A percentile compares a stretch with the other conserved stretches of the same genome.
Conservation (phyloP, 2,329 filamentous ascomycete genomes). For the Sporothrix variecibatus region DNA sequence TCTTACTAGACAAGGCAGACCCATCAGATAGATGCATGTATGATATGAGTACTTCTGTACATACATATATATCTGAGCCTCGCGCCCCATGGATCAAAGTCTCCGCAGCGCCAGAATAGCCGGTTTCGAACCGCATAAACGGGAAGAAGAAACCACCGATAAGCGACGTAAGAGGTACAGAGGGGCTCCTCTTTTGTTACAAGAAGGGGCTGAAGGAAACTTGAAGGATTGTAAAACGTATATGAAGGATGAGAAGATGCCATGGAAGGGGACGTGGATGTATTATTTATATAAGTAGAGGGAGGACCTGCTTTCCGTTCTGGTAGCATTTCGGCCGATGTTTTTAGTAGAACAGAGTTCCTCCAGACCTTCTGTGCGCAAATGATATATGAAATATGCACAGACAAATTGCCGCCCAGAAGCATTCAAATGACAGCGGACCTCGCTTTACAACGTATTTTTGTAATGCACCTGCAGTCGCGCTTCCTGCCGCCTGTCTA, state of each 20-base stretch:
- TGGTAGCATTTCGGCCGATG: not conserved
- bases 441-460: not conserved
- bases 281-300: not conserved
- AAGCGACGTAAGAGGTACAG: not conserved
- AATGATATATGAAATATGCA: not conserved
- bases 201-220: not conserved
- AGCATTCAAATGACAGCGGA: no score
- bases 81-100: not conserved
- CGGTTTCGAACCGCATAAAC: slow-evolving; percentile 25
- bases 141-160: not conserved
- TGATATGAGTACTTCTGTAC: not conserved
- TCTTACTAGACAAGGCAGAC: not conserved
- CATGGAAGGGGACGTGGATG: no score
- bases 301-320: not conserved
- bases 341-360: not conserved
- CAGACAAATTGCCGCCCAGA: not conserved
- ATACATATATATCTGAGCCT: not conserved
- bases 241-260: no score
- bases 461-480: not conserved
- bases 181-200: not conserved
- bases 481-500: not conserved
- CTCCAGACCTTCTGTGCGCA: not conserved
- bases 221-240: not conserved
- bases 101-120: not conserved
- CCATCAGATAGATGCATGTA: not conserved